These are phyloP conservation scores for Ascochyta viciae-villosae DNA, from an alignment of 2,329 filamentous ascomycete species.

Conservation along the genomic window DNA sequence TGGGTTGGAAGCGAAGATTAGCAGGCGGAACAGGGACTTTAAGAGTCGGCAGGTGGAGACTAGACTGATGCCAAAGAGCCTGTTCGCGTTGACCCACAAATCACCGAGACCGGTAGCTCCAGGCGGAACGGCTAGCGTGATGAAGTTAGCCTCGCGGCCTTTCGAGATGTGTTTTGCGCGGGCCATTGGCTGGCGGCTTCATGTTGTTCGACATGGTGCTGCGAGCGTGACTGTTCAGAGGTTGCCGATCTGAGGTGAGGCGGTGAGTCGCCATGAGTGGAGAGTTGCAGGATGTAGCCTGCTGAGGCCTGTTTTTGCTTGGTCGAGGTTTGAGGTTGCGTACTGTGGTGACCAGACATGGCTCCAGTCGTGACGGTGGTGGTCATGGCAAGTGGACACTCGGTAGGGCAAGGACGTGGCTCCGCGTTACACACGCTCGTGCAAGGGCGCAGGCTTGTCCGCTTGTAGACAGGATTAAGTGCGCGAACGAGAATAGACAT, in stretches of 20 bases:
- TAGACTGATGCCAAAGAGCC: conserved; percentile 12
- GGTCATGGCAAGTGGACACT: conserved; percentile 1
- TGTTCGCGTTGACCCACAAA: conserved; percentile 10
- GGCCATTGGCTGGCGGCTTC: not conserved
- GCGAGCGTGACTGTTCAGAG: not conserved
- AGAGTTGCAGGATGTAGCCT: not conserved
- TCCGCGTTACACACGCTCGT: conserved; percentile 11
- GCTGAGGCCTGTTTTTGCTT: not conserved
- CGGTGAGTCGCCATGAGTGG: conserved; percentile 1
- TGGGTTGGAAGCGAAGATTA: not conserved
- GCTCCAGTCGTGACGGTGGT: not conserved
- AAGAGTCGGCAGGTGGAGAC: conserved; percentile 12
- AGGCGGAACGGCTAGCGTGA: conserved; percentile 7
- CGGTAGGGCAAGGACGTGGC: conserved; percentile 7
- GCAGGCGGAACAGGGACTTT: conserved; percentile 7
- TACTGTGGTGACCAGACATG: not conserved
- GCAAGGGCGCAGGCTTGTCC: not conserved
- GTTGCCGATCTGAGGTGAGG: not conserved
- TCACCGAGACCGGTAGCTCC: conserved; percentile 15
- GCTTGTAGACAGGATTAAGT: not conserved
- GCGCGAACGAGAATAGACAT: not conserved
- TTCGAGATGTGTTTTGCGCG: not conserved
- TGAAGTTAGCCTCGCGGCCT: conserved; percentile 12
- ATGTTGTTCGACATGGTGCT: conserved; percentile 6
- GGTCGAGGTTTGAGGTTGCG: not conserved